These are phyloP conservation scores for Colletotrichum incanum DNA, from an alignment of 2,329 filamentous ascomycete genomes.

Conservation along the genomic window DNA sequence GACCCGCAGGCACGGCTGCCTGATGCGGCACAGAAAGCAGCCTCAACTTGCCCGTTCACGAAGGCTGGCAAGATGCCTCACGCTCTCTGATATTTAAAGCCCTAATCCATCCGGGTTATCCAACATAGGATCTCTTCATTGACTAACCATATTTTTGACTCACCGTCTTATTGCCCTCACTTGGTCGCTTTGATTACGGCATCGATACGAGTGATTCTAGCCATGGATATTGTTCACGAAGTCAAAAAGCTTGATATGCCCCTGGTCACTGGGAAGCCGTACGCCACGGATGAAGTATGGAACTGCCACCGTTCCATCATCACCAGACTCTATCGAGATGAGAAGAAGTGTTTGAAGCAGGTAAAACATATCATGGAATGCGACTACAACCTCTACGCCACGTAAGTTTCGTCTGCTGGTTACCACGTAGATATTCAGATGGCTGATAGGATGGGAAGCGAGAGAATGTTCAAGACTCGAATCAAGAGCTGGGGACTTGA, in stretches of 20 bases:
- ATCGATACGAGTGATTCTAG: too few species aligned
- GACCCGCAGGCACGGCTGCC: not conserved
- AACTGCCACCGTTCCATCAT: constrained; percentile 6
- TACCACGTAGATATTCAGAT: not conserved
- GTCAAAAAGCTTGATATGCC: not conserved
- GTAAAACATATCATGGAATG: constrained; percentile 28
- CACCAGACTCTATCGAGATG: constrained; percentile 9
- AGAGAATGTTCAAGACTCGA: constrained; percentile 28
- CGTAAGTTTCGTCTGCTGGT: constrained; percentile 8
- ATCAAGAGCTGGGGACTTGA: constrained; percentile 22
- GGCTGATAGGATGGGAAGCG: not conserved
- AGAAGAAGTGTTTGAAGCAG: constrained; percentile 27
- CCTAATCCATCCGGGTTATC: not conserved
- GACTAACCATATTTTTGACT: too few species aligned
- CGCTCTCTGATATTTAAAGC: not conserved
- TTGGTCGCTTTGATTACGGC: not conserved
- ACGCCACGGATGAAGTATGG: constrained; percentile 17
- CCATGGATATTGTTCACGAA: not conserved
- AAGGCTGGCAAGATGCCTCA: not conserved
- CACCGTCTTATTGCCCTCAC: not conserved
- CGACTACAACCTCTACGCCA: constrained; percentile 12
- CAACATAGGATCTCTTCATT: too few species aligned
- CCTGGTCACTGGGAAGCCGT: constrained; percentile 12
- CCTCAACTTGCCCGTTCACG: not conserved
- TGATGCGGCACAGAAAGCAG: not conserved